These are phyloP conservation scores for Adansonia rubrostipa DNA, from an alignment of 441 rosid genomes.

Conservation along the genomic window DNA sequence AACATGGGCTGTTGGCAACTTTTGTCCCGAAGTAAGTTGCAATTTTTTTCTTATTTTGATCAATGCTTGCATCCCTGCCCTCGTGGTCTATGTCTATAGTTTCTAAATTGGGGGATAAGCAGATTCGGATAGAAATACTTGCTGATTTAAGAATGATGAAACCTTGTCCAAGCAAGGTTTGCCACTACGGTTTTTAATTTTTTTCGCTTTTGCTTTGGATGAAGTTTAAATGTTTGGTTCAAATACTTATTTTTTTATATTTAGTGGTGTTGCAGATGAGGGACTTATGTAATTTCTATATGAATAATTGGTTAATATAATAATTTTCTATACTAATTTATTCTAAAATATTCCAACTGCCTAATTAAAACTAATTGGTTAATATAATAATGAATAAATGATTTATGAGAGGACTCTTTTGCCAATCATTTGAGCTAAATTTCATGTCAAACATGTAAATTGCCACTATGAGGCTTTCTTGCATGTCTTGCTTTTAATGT, in stretches of 20 bases:
- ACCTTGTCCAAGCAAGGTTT: background rate
- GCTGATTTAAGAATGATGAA: conserved; percentile 3
- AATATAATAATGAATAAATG: background rate
- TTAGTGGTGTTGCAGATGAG: background rate
- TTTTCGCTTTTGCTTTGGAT: background rate
- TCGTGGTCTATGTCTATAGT: background rate
- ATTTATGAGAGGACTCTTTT: conserved; percentile 5
- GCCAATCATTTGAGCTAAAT: background rate
- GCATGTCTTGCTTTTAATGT: conserved; percentile 3
- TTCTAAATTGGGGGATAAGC: background rate
- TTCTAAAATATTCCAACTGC: conserved; percentile 1
- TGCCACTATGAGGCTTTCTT: background rate
- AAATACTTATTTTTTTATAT: background rate
- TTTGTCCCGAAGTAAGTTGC: conserved; percentile 86
- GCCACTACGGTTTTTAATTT: background rate
- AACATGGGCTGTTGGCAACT: conserved; percentile 82
- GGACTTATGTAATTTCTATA: conserved; percentile 2
- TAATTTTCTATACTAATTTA: background rate
- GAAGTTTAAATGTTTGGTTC: conserved; percentile 12
- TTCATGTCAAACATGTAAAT: background rate
- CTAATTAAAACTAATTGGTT: conserved; percentile 9
- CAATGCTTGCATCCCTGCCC: conserved; percentile 24
- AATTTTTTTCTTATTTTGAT: background rate
- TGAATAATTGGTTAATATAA: background rate
- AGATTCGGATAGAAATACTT: background rate